These are phyloP conservation scores for Parachaetomium inaequale DNA, from an alignment of 495 filamentous ascomycete genomes.

Conservation along the genomic window DNA sequence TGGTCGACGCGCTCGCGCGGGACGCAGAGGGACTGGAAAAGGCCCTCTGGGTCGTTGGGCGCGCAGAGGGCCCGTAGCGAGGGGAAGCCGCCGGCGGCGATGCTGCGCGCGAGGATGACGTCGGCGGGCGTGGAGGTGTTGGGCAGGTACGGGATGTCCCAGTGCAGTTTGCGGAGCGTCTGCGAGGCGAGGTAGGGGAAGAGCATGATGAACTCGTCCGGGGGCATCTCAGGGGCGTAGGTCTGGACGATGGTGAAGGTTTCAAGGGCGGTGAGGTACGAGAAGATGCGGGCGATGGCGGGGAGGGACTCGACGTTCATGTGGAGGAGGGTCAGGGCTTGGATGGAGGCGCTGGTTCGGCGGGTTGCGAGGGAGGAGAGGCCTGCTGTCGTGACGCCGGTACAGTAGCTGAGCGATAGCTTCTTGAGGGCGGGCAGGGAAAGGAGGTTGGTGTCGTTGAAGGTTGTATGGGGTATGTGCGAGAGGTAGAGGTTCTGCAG, in stretches of 20 bases:
- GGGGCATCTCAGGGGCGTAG: slow-evolving; percentile 55
- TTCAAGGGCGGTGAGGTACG: slow-evolving; percentile 58
- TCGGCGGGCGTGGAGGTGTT: slow-evolving; percentile 53
- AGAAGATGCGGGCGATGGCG: slow-evolving; percentile 70
- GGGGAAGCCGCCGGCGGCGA: slow-evolving; percentile 68
- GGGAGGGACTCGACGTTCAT: slow-evolving; percentile 62
- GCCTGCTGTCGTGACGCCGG: slow-evolving; percentile 73
- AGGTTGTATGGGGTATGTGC: slow-evolving; percentile 65
- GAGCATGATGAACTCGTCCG: slow-evolving; percentile 58
- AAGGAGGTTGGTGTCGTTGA: slow-evolving; percentile 65
- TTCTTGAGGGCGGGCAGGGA: slow-evolving; percentile 68
- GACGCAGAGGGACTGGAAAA: slow-evolving; percentile 66
- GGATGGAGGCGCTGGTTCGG: slow-evolving; percentile 52
- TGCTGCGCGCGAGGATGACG: slow-evolving; percentile 67
- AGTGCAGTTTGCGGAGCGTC: slow-evolving; percentile 67
- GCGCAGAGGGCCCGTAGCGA: slow-evolving; percentile 62
- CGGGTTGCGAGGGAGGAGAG: slow-evolving; percentile 67
- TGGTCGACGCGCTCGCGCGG: slow-evolving; percentile 44
- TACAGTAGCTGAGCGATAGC: slow-evolving; percentile 70
- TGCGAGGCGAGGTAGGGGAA: slow-evolving; percentile 66
- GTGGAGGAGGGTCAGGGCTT: slow-evolving; percentile 61
- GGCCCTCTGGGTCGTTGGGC: slow-evolving; percentile 69
- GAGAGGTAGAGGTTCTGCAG: slow-evolving; percentile 73
- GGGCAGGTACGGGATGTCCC: slow-evolving; percentile 65
- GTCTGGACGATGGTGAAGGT: slow-evolving; percentile 70